Conservation (phyloP, 495 filamentous ascomycete species). For the Penicillium roqueforti region DNA sequence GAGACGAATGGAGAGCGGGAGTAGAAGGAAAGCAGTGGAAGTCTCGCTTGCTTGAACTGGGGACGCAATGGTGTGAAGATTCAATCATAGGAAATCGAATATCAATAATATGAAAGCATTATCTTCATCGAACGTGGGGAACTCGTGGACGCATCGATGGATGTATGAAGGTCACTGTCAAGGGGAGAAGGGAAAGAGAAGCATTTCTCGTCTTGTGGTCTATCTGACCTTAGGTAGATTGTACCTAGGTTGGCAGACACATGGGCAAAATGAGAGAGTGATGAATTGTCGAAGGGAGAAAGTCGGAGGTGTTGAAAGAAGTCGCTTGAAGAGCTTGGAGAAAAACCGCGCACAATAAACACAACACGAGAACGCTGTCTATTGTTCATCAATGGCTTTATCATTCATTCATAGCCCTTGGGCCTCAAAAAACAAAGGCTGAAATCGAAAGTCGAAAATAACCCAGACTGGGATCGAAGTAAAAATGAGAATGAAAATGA, state of each 20-base stretch:
- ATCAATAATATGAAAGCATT: slow-evolving; percentile 10
- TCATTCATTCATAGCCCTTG: slow-evolving; percentile 25
- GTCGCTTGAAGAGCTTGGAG: slow-evolving; percentile 8
- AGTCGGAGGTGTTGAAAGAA: neutral
- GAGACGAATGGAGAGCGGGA: slow-evolving; percentile 5
- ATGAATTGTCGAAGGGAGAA: neutral
- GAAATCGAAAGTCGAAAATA: neutral
- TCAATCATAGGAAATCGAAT: slow-evolving; percentile 3
- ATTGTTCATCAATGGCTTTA: slow-evolving; percentile 22
- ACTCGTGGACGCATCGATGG: slow-evolving; percentile 16
- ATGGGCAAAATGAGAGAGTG: neutral
- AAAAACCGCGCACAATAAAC: slow-evolving; percentile 19
- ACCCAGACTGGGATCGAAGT: neutral
- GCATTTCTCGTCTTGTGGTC: neutral
- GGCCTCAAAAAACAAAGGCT: slow-evolving; percentile 2
- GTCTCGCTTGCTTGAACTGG: slow-evolving; percentile 4
- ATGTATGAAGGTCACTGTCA: slow-evolving; percentile 4
- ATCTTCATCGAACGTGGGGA: slow-evolving; percentile 24
- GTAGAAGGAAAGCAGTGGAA: neutral
- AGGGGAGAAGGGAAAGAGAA: neutral
- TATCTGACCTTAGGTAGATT: neutral
- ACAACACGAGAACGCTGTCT: slow-evolving; percentile 23
- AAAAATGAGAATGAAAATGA: neutral
- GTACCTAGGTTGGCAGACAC: neutral
- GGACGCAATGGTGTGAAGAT: neutral